Evolutionary conservation across 2,329 filamentous ascomycete species (phyloP).

Genomic region (Talaromyces piceae): DNA sequence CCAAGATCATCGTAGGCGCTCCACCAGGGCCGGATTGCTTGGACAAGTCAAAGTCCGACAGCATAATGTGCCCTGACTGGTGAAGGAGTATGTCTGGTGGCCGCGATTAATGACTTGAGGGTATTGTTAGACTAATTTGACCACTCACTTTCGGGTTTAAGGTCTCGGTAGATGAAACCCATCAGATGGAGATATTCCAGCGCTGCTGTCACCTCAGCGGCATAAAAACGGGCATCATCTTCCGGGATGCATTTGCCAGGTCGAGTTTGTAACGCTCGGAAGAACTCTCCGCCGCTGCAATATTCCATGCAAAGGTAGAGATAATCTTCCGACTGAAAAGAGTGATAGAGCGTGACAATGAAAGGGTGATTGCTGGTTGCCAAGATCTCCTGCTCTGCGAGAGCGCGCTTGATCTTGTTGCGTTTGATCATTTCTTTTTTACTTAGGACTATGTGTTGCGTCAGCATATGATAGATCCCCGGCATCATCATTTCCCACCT

Average conservation of each 20-base stretch:
- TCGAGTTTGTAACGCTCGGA: slow-evolving; percentile 88
- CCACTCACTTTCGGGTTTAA: slow-evolving; percentile 86
- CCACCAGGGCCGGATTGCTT: slow-evolving; percentile 96
- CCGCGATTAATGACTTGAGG: background rate
- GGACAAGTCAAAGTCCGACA: slow-evolving; percentile 96
- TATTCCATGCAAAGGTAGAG: slow-evolving; percentile 99
- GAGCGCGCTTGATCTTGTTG: slow-evolving; percentile 98
- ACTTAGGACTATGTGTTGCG: slow-evolving; percentile 66
- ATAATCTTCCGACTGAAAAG: slow-evolving; percentile 97
- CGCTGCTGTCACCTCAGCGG: slow-evolving; percentile 92
- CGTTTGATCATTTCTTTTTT: slow-evolving; percentile 99
- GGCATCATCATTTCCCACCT: slow-evolving; percentile 54
- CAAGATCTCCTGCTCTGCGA: slow-evolving; percentile 95
- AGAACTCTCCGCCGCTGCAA: slow-evolving; percentile 97
- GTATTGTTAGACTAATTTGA: background rate
- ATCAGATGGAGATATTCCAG: slow-evolving; percentile 96
- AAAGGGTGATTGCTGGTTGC: slow-evolving; percentile 98
- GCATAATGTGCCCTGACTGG: slow-evolving; percentile 99
- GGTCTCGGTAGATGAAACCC: slow-evolving; percentile 97
- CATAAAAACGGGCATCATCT: slow-evolving; percentile 94
- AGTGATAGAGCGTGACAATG: slow-evolving; percentile 97
- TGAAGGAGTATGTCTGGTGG: slow-evolving; percentile 82
- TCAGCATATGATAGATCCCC: slow-evolving; percentile 28
- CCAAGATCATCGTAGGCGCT: slow-evolving; percentile 95
- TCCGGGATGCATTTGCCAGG: slow-evolving; percentile 97